Evolutionary conservation across 257 asterid species (phyloP), one percentile per base, ranked within the genome.

Genomic region (Haberlea rhodopensis): DNA sequence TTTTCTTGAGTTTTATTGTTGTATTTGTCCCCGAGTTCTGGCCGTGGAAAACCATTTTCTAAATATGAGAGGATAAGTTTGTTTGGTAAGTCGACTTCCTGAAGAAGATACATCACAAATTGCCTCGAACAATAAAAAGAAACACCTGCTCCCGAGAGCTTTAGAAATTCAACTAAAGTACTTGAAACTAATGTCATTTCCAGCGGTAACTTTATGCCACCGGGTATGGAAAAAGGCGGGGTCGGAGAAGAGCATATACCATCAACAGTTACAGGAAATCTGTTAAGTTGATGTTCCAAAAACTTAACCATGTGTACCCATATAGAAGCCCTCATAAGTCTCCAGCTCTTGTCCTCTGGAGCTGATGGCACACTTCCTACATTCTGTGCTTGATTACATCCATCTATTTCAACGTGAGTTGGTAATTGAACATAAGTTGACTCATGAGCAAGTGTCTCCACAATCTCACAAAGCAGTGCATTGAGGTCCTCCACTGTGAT

Each of bases 271-370:
- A 60, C 76, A 61, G 71, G 69, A 68, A 87, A 71, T 53, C 70
- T 60, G 74, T 73, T 59, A 45, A 84, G 78, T 73, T 84, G 90
- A 74, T 76, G 71, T 73, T 82, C 75, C 67, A 85, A 58, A 78
- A 74, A 68, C 45, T 48, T 79, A 62, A 87, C 79, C 72, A 86
- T 67, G 67, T 82, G 85, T 67, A 82, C 85, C 97, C 97, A 92
- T 67, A 87, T 68, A 69, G 95, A 77, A 67, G 84, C 74, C 48
- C 72, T 74, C 54, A 79, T 67, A 63, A 73, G 62, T 63, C 60
- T 81, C 94, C 84, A 76, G 60, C 85, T 77, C 75, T 78, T 76
- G 48, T 74, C 87, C 66, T 76, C 87, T 18, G 84, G 85, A 60
- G 70, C 68, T 48, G 77, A 52, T 46, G 60, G 31, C 28, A 63